A percentile compares a stretch with the other conserved stretches of the same genome.
Conservation (phyloP, 192 early-diverging fungal genomes). For the Backusella circina region DNA sequence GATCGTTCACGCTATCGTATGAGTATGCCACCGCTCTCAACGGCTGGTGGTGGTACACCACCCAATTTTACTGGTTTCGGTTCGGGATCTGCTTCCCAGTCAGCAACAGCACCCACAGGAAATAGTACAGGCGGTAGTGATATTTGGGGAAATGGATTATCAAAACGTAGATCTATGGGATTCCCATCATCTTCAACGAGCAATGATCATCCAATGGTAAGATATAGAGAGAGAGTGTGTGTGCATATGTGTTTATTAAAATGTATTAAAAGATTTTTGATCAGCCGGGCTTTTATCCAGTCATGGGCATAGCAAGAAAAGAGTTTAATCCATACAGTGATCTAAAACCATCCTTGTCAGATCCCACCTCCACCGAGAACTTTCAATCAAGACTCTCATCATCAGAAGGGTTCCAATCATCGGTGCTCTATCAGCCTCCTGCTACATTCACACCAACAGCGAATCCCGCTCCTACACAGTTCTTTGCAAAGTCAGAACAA, state of each 20-base stretch:
- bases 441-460: not conserved
- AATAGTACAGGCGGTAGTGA: not conserved
- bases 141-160: not conserved
- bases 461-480: not conserved
- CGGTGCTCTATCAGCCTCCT: not conserved
- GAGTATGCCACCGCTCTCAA: not conserved
- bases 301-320: not conserved
- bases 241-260: no score
- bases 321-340: slow-evolving; percentile 10
- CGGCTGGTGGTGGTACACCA: not conserved
- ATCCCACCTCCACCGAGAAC: not conserved
- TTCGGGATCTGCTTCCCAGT: not conserved
- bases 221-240: not conserved
- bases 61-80: not conserved
- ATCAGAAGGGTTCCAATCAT: not conserved
- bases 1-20: not conserved
- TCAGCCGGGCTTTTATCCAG: not conserved
- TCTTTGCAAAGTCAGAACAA: not conserved
- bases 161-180: not conserved
- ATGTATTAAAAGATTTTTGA: not conserved
- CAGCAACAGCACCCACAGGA: not conserved
- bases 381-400: not conserved
- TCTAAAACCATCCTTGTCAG: not conserved
- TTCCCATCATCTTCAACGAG: not conserved
- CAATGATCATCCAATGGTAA: not conserved